A percentile compares a stretch with the other conserved stretches of the same genome.
Conservation (phyloP, 2,329 filamentous ascomycete species). For the Fusarium solani-melongenae region DNA sequence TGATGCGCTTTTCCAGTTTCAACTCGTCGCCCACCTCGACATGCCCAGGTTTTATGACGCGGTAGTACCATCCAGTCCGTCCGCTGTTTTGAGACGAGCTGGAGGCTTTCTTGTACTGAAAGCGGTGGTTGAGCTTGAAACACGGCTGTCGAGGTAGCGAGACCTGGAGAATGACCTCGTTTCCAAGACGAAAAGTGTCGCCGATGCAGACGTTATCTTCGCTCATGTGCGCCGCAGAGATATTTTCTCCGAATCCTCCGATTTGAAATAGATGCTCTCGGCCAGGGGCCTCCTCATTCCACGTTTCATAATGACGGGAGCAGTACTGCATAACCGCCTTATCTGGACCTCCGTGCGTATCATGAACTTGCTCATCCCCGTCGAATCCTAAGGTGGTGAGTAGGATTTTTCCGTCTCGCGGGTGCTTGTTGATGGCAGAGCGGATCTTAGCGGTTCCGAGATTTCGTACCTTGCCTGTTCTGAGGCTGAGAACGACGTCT, state of each 20-base stretch:
- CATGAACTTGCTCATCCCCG: slow-evolving; percentile 27
- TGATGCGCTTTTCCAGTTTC: slow-evolving; percentile 12
- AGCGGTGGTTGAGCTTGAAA: slow-evolving; percentile 36
- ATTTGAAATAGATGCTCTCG: slow-evolving; percentile 23
- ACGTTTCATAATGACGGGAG: slow-evolving; percentile 22
- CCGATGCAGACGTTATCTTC: slow-evolving; percentile 36
- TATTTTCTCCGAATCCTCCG: slow-evolving; percentile 32
- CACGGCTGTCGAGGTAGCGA: slow-evolving; percentile 32
- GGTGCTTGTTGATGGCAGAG: slow-evolving; percentile 33
- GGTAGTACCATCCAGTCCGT: slow-evolving; percentile 32
- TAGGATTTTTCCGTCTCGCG: slow-evolving; percentile 20
- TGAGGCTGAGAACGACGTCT: slow-evolving; percentile 27
- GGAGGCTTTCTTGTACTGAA: slow-evolving; percentile 31
- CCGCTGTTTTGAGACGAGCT: slow-evolving; percentile 19
- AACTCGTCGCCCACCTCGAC: slow-evolving; percentile 14
- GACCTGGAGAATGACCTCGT: slow-evolving; percentile 24
- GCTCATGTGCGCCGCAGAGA: slow-evolving; percentile 21
- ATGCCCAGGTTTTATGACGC: slow-evolving; percentile 16
- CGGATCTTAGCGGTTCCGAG: slow-evolving; percentile 27
- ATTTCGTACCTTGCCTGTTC: slow-evolving; percentile 28
- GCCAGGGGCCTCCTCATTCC: slow-evolving; percentile 25
- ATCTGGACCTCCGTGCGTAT: slow-evolving; percentile 27
- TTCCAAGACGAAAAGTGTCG: slow-evolving; percentile 21
- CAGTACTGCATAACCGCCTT: slow-evolving; percentile 35
- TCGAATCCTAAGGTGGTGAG: slow-evolving; percentile 20